Base-by-base conservation (phyloP, 164 flowering plant species). In the Tinospora cordifolia region DNA sequence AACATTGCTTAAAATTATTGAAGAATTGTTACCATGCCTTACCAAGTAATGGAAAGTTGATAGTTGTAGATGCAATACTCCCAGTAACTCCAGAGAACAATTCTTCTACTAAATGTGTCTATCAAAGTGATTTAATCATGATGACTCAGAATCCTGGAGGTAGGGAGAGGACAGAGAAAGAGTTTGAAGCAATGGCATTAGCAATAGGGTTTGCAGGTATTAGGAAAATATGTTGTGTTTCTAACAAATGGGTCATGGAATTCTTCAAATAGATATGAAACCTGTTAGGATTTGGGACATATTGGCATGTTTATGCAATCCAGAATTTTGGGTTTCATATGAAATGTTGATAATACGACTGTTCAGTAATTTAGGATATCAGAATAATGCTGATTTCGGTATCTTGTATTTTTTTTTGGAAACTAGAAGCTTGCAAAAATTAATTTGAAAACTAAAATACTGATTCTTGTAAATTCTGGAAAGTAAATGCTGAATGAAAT, bases 21-120 rank as follows among this genome's bases (percentile, higher is more conserved):
- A 62, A 75, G 49, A 76, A 79, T 63, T 75, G 75, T 14, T 77
- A 71, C 24, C 72, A 75, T 44, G 83, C 75, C 0, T 74, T 83
- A 3, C 76, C 80, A 13, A 76, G 44, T 59, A 21, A 36, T 24
- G 63, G 80, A 74, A 75, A 74, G 40, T 54, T 79, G 74, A 79
- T 83, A 64, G 44, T 74, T 6, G 69, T 63, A 0, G 74, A 69
- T 44, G 19, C 15, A 8, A 19, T 73, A 19, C 10, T 40, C 21
- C 71, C 78, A 21, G 46, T 11, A 17, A 17, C 24, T 8, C 36
- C 40, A 0, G 68, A 69, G 12, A 22, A 40, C 2, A 57, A 27
- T 46, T 8, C 36, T 27, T 22, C 65, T 24, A 38, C 73, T 0
- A 58, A 21, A n/a, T 13, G 39, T 14, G n/a, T 26, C 6, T 69